Conservation (phyloP, 2,329 filamentous ascomycete genomes). For the Penicillium palitans region DNA sequence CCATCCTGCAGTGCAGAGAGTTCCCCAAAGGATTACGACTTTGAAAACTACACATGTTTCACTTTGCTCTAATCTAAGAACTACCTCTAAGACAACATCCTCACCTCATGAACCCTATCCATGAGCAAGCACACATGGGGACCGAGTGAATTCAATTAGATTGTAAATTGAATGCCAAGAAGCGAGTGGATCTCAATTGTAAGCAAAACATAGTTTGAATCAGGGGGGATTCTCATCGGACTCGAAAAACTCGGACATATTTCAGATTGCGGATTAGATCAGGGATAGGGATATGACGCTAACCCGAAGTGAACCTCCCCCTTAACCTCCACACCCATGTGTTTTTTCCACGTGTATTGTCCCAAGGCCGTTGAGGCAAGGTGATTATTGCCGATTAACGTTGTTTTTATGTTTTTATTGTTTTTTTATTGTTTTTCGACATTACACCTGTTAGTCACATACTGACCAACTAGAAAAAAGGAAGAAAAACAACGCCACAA, state of each 20-base stretch:
- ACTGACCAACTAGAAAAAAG: not conserved
- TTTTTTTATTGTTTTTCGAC: too few relatives aligned
- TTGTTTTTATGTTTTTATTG: too few relatives aligned
- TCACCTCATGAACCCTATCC: not conserved
- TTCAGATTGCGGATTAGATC: slow-evolving; percentile 25
- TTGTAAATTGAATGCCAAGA: not conserved
- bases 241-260: slow-evolving; percentile 17
- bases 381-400: not conserved
- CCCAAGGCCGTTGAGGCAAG: too few relatives aligned
- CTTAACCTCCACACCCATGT: not conserved
- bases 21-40: not conserved
- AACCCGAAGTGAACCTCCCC: slow-evolving; percentile 8
- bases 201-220: slow-evolving; percentile 17
- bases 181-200: slow-evolving; percentile 4
- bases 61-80: not conserved
- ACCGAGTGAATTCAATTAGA: not conserved
- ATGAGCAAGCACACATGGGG: not conserved
- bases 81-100: not conserved
- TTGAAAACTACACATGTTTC: not conserved
- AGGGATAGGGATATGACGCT: slow-evolving; percentile 10
- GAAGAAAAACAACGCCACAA: not conserved
- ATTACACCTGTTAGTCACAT: not conserved
- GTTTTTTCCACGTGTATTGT: not conserved
- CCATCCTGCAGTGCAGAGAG: too few relatives aligned
- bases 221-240: slow-evolving; percentile 2